Evolutionary conservation across 75 land plant genomes (phyloP).

Genomic region (Selaginella tamariscina): DNA sequence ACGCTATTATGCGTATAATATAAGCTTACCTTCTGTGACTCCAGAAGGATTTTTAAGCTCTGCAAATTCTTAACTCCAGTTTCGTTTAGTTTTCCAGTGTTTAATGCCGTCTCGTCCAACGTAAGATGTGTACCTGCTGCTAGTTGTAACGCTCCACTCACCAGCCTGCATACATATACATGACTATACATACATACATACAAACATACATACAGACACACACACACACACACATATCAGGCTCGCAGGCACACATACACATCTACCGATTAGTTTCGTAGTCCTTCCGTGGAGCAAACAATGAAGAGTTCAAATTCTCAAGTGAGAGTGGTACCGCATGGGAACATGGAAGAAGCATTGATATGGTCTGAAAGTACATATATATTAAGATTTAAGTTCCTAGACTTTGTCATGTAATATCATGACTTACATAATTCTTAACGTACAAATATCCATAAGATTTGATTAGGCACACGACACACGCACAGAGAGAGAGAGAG

Average conservation of each 20-base stretch:
- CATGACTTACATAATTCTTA: no score
- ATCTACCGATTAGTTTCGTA: constrained; percentile 56
- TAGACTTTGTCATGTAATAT: no score
- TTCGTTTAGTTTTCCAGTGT: constrained; percentile 54
- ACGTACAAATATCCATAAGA: no score
- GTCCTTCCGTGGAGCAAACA: constrained; percentile 66
- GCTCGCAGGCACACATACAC: neutral
- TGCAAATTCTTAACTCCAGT: constrained; percentile 57
- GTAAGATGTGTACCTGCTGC: constrained; percentile 73
- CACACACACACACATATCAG: neutral
- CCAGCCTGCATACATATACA: constrained; percentile 34
- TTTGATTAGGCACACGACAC: no score
- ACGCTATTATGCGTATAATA: no score
- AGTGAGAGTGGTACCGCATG: constrained; percentile 53
- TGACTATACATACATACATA: neutral
- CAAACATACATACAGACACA: neutral
- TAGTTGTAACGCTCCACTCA: constrained; percentile 63
- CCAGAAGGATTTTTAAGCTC: constrained; percentile 50
- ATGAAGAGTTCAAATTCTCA: constrained; percentile 49
- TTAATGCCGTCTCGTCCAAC: constrained; percentile 65
- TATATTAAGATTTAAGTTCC: no score
- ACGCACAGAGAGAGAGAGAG: no score
- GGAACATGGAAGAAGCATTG: no score
- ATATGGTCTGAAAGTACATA: no score
- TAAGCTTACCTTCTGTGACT: constrained; percentile 60